phyloP scores from a whole-genome alignment of 208 protist species.

The Leishmania guyanensis region DNA sequence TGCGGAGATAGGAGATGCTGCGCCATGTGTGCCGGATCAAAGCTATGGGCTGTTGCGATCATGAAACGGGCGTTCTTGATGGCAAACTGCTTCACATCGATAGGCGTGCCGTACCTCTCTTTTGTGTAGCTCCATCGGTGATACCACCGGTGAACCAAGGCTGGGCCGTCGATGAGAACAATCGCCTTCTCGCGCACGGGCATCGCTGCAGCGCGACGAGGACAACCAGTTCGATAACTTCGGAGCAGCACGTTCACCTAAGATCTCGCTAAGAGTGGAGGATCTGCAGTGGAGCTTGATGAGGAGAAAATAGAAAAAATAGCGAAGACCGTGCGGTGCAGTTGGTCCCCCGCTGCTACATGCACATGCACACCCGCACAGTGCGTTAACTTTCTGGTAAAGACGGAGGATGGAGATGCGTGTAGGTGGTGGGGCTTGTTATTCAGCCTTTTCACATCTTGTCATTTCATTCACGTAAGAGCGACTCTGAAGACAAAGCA shows the following conservation, averaged over 20 bases:
- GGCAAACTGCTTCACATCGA: slow-evolving; percentile 80
- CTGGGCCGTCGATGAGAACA: slow-evolving; percentile 87
- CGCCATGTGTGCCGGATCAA: slow-evolving; percentile 81
- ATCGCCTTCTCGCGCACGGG: slow-evolving; percentile 63
- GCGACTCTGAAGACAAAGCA: not conserved
- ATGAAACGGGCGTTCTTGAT: slow-evolving; percentile 82
- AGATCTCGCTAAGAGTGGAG: not conserved
- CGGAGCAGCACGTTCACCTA: not conserved
- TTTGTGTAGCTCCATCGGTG: slow-evolving; percentile 82
- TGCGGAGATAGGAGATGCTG: slow-evolving; percentile 89
- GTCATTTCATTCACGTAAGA: not conserved
- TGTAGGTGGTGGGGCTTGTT: not conserved
- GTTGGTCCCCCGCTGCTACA: not conserved
- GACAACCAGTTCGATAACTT: not conserved
- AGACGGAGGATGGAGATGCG: slow-evolving; percentile 1
- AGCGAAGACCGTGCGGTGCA: not conserved
- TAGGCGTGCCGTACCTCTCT: slow-evolving; percentile 41
- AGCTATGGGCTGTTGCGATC: slow-evolving; percentile 84
- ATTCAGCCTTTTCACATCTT: not conserved
- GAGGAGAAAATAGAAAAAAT: not conserved
- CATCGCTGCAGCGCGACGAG: slow-evolving; percentile 30
- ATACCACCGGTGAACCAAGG: slow-evolving; percentile 89
- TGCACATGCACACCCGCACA: slow-evolving; percentile 5
- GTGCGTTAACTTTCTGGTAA: not conserved
- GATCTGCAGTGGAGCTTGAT: not conserved